phyloP scores from a whole-genome alignment of 2,329 filamentous ascomycete species.

The Sarocladium brachiariae region DNA sequence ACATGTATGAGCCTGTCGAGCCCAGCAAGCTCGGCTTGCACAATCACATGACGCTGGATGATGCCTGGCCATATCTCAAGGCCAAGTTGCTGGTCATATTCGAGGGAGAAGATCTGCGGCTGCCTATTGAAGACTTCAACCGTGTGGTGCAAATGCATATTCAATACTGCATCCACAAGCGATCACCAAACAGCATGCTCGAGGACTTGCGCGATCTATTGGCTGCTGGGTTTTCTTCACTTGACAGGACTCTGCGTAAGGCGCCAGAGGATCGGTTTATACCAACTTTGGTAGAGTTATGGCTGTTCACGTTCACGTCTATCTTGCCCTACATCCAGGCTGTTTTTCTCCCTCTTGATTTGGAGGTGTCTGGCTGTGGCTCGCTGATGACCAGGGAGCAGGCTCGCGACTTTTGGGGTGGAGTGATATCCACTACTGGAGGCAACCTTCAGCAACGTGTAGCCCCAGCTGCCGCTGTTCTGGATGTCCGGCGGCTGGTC shows the following conservation, averaged over 20 bases:
- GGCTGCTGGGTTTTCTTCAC: slow-evolving; percentile 72
- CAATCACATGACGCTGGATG: slow-evolving; percentile 65
- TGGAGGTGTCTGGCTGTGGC: slow-evolving; percentile 85
- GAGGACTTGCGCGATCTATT: slow-evolving; percentile 73
- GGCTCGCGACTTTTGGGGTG: slow-evolving; percentile 86
- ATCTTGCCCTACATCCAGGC: slow-evolving; percentile 92
- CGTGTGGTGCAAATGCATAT: slow-evolving; percentile 72
- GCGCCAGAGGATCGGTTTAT: slow-evolving; percentile 85
- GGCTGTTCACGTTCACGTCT: slow-evolving; percentile 85
- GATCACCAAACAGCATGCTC: slow-evolving; percentile 62
- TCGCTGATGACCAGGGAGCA: slow-evolving; percentile 70
- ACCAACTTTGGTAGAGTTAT: slow-evolving; percentile 83
- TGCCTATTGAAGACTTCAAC: slow-evolving; percentile 82
- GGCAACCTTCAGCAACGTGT: slow-evolving; percentile 22
- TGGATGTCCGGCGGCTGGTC: slow-evolving; percentile 85
- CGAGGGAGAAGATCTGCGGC: slow-evolving; percentile 69
- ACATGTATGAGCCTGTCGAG: slow-evolving; percentile 47
- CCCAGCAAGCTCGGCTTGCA: slow-evolving; percentile 50
- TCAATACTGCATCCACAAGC: slow-evolving; percentile 67
- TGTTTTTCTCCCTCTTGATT: slow-evolving; percentile 85
- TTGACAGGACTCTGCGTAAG: slow-evolving; percentile 75
- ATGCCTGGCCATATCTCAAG: slow-evolving; percentile 77
- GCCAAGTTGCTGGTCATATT: slow-evolving; percentile 72
- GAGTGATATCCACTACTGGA: slow-evolving; percentile 41
- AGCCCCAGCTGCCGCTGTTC: slow-evolving; percentile 45